Base-by-base conservation (phyloP, 148 eudicot species). In the Fallopia convolvulus region DNA sequence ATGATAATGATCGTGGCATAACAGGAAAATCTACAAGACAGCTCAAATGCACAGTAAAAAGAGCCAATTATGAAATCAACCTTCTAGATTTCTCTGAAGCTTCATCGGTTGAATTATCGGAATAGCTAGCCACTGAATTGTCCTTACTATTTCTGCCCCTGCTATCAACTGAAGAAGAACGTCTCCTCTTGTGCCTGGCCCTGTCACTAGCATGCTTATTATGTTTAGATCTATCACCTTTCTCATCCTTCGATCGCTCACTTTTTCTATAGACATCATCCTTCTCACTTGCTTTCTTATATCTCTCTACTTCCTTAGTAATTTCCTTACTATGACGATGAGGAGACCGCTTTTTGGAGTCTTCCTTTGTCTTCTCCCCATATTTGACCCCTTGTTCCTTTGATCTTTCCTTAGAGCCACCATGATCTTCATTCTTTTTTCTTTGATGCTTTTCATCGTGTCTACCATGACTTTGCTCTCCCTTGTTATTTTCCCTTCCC, bases 51-150 rank as follows among this genome's bases (percentile, higher is more conserved):
- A 60, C n/a, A 30, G 13, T 46, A 74, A 17, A 76, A 14, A 23
- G 6, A 17, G 46, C 20, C 13, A 78, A 4, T 63, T 49, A 70
- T 15, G 61, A 53, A 66, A 79, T 66, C 77, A 75, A 95, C 99
- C 99, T 95, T 87, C 77, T 88, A 30, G 97, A 87, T 74, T 89
- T 91, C 75, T 86, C 90, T 1, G 93, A 87, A 6, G 88, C 83
- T 30, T 87, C 92, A 78, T 89, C 93, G 83, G 86, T 86, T 56
- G 97, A 89, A 80, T 79, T 80, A 82, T 78, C 82, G 15, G 90
- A 85, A 79, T 70, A 74, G 66, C 81, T 80, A 80, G 75, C 84
- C 60, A 77, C 56, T 39, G 90, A 79, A 50, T 87, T 85, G 76
- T 78, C 92, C 83, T 85, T 87, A 79, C 77, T 84, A 79, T 74